These are phyloP conservation scores for Canariomyces notabilis DNA, from an alignment of 2,329 filamentous ascomycete genomes.

Conservation along the genomic window DNA sequence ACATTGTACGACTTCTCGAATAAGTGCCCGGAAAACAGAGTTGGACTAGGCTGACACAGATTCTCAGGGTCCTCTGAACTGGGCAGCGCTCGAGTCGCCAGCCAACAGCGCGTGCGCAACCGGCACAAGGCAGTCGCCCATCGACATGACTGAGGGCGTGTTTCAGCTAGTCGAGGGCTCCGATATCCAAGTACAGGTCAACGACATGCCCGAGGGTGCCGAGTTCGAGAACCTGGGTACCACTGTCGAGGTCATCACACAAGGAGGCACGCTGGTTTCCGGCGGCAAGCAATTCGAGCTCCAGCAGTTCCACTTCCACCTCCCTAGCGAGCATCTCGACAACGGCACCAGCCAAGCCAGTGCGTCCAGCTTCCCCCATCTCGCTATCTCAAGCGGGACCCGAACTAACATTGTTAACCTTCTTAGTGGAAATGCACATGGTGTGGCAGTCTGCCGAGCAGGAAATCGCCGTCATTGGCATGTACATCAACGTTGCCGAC, in stretches of 20 bases:
- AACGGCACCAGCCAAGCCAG: slow-evolving; percentile 41
- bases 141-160: slow-evolving; percentile 43
- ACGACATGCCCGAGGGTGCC: slow-evolving; percentile 38
- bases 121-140: slow-evolving; percentile 53
- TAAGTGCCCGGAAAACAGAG: background rate
- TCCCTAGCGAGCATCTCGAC: slow-evolving; percentile 45
- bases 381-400: background rate
- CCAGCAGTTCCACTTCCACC: slow-evolving; percentile 47
- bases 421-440: slow-evolving; percentile 55
- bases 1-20: slow-evolving; percentile 13
- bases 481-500: slow-evolving; percentile 38
- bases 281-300: slow-evolving; percentile 35
- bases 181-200: slow-evolving; percentile 36
- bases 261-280: slow-evolving; percentile 33
- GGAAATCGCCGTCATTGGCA: slow-evolving; percentile 40
- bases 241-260: slow-evolving; percentile 50
- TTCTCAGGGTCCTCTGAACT: slow-evolving; percentile 23
- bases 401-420: too few relatives aligned
- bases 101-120: slow-evolving; percentile 45
- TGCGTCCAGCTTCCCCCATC: slow-evolving; percentile 22
- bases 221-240: slow-evolving; percentile 54
- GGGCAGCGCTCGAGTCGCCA: slow-evolving; percentile 20
- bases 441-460: slow-evolving; percentile 45
- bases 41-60: background rate
- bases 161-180: slow-evolving; percentile 31